A percentile compares a stretch with the other conserved stretches of the same genome.
These are phyloP conservation scores for Rhizopogon vinicolor DNA, from an alignment of 768 basidiomycete genomes.

Conservation along the genomic window DNA sequence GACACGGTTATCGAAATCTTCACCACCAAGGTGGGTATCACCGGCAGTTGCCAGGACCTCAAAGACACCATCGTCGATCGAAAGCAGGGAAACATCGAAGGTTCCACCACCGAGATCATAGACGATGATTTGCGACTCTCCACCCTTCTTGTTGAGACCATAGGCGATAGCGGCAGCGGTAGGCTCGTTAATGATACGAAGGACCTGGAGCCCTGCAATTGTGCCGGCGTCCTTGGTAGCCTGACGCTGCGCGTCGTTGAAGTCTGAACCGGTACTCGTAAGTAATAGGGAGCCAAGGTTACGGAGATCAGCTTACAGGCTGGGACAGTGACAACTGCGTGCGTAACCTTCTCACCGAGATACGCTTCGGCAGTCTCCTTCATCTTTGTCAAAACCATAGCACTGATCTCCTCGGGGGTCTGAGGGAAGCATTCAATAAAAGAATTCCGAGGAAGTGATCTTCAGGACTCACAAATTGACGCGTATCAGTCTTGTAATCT, in stretches of 20 bases:
- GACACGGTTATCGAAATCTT: slow-evolving; percentile 93
- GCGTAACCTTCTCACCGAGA: slow-evolving; percentile 92
- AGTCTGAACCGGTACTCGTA: slow-evolving; percentile 57
- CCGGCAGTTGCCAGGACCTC: slow-evolving; percentile 89
- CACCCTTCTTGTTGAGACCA: slow-evolving; percentile 94
- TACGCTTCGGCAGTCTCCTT: slow-evolving; percentile 99
- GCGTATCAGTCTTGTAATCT: slow-evolving; percentile 70
- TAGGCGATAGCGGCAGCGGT: slow-evolving; percentile 98
- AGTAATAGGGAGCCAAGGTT: background rate
- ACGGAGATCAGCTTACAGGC: slow-evolving; percentile 55
- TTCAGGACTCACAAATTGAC: slow-evolving; percentile 68
- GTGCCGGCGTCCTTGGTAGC: slow-evolving; percentile 98
- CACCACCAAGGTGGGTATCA: slow-evolving; percentile 93
- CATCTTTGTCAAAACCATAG: slow-evolving; percentile 97
- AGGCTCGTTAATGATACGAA: slow-evolving; percentile 97
- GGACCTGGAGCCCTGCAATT: slow-evolving; percentile 90
- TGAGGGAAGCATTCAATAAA: slow-evolving; percentile 21
- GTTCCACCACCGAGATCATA: slow-evolving; percentile 99
- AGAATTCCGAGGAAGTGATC: background rate
- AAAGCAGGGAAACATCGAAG: slow-evolving; percentile 96
- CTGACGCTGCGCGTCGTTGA: slow-evolving; percentile 99
- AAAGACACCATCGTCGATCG: slow-evolving; percentile 91
- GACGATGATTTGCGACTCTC: slow-evolving; percentile 94
- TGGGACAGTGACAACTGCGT: slow-evolving; percentile 97
- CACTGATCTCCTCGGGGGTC: slow-evolving; percentile 92